Base-by-base conservation (phyloP, 768 basidiomycete genomes). In the Tylopilus sp. region DNA sequence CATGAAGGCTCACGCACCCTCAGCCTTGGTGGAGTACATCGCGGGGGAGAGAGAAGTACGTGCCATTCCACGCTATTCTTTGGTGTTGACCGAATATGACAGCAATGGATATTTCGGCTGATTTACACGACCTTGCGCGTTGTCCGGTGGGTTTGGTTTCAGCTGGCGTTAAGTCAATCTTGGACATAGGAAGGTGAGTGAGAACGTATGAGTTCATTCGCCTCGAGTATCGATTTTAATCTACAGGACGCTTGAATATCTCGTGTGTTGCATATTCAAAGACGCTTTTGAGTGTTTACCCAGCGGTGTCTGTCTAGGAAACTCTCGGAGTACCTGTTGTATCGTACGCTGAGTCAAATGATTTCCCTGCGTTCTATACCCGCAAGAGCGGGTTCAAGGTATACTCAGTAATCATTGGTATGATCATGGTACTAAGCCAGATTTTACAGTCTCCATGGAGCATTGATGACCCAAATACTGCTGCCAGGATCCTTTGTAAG, bases 71-170 rank as follows among this genome's bases (percentile, higher is more conserved):
- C 26, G 1, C 17, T 33, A 22, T 14, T 25, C 46, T 50, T 22
- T 26, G 24, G 26, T 52, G 14, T 54, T 24, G 45, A 52, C n/a
- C 56, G 14, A 45, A 33, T 26, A 42, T 29, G n/a, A 38, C 60
- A 97, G 92, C 91, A 17, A 84, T 98, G 83, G 96, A 99, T 63
- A 76, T 99, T 26, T 98, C 96, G 16, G 93, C 96, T 16, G 96
- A 99, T 67, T 76, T 99, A 16, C 85, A 86, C 10, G 93, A 98
- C 67, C 80, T 99, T 30, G 78, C 89, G 21, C 80, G 91, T 19
- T 96, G 92, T 61, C 89, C 94, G 21, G 90, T 98, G 41, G 93
- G 88, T 4, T 78, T 99, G 31, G 84, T 98, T 11, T 96, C 95
- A 17, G 88, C 94, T 11, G 97, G 97, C 12, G 85, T 91, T 19